These are phyloP conservation scores for Dactylonectria estremocensis DNA, from an alignment of 2,329 filamentous ascomycete species.

Conservation along the genomic window DNA sequence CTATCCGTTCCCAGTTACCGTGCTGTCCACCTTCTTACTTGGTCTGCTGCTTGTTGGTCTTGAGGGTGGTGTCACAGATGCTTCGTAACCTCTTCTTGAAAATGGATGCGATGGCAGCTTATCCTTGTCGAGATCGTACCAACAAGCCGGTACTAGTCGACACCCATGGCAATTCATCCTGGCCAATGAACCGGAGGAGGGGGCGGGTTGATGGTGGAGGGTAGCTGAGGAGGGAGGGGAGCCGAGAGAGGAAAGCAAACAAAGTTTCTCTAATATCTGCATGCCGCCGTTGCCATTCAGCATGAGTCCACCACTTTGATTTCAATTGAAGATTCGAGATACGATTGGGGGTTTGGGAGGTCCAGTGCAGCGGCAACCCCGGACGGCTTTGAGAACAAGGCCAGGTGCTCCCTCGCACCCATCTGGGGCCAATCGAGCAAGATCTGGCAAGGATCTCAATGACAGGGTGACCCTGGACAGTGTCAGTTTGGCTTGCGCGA, in stretches of 20 bases:
- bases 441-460: slow-evolving; percentile 41
- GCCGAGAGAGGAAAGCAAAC: slow-evolving; percentile 23
- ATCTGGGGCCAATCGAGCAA: slow-evolving; percentile 38
- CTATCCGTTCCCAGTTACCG: not conserved
- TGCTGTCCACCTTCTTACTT: not conserved
- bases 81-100: slow-evolving; percentile 22
- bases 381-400: slow-evolving; percentile 18
- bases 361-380: slow-evolving; percentile 43
- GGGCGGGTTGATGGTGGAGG: slow-evolving; percentile 2
- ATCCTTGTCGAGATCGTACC: slow-evolving; percentile 11
- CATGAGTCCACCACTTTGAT: slow-evolving; percentile 1
- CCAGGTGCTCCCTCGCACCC: slow-evolving; percentile 27
- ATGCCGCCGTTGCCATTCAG: slow-evolving; percentile 3
- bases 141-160: slow-evolving; percentile 6
- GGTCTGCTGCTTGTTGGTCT: slow-evolving; percentile 2
- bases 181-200: not conserved
- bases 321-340: slow-evolving; percentile 27
- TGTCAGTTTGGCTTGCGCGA: slow-evolving; percentile 41
- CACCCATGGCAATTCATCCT: not conserved
- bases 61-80: slow-evolving; percentile 26
- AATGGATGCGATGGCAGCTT: not conserved
- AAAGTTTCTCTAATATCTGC: not conserved
- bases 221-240: not conserved
- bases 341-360: slow-evolving; percentile 14
- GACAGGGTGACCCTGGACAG: slow-evolving; percentile 43